phyloP scores from a whole-genome alignment of 2,329 filamentous ascomycete genomes.

The Cryphonectria carpinicola region DNA sequence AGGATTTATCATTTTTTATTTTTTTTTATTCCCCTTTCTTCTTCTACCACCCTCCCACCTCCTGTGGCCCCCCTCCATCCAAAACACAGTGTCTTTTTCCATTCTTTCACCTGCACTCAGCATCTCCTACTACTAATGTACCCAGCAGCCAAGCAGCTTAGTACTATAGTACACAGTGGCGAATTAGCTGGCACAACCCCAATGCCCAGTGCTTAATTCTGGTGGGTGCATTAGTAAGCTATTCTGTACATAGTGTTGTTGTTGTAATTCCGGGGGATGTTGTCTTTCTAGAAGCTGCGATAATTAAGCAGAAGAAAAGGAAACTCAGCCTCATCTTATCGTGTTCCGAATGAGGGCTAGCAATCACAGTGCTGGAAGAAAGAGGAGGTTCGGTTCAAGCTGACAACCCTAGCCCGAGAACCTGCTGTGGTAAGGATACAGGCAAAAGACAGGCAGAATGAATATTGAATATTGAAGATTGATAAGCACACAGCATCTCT shows the following conservation, averaged over 20 bases:
- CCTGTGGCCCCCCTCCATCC: not conserved
- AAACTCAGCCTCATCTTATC: not conserved
- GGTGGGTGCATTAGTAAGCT: not conserved
- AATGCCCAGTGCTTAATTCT: not conserved
- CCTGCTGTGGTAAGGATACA: not conserved
- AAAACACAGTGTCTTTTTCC: not conserved
- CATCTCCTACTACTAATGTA: not conserved
- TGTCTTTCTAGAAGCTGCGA: not conserved
- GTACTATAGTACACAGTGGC: not conserved
- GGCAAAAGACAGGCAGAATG: not conserved
- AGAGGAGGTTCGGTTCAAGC: not conserved
- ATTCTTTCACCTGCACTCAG: not conserved
- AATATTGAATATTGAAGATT: not conserved
- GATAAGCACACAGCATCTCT: not conserved
- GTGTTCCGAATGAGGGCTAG: not conserved
- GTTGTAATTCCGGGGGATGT: not conserved
- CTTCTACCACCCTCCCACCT: no score
- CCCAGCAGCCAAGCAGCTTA: not conserved
- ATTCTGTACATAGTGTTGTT: not conserved
- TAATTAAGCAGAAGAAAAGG: not conserved
- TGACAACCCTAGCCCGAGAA: not conserved
- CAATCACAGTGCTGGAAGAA: not conserved
- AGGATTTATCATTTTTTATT: not conserved
- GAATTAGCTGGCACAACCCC: not conserved
- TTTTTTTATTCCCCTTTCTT: no score